A percentile compares a stretch with the other conserved stretches of the same genome.
Conservation (phyloP, 768 basidiomycete species). For the Termitomyces sp. region DNA sequence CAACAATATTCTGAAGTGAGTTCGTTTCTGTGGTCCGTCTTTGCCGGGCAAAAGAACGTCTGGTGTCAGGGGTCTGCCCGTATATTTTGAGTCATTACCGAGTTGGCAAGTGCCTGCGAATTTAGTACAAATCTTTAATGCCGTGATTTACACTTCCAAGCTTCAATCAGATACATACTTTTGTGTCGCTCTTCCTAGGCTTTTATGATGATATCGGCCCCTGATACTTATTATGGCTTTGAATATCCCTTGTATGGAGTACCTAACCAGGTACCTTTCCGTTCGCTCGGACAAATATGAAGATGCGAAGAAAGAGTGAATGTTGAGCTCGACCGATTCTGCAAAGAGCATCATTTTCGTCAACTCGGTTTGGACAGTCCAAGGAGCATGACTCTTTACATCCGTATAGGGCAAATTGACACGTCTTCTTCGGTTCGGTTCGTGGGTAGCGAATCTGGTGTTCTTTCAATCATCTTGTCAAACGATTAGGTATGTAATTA, state of each 20-base stretch:
- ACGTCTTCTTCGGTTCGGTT: constrained; percentile 9
- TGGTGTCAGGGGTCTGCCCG: not conserved
- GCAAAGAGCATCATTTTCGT: not conserved
- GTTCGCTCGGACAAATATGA: not conserved
- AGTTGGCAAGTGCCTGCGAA: not conserved
- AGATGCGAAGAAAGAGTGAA: not conserved
- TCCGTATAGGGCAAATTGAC: not conserved
- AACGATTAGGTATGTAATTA: not conserved
- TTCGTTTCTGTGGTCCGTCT: not conserved
- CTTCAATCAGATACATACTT: no score
- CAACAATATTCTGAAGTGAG: not conserved
- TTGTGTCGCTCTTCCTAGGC: not conserved
- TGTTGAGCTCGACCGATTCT: not conserved
- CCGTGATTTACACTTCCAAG: no score
- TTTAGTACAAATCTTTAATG: not conserved
- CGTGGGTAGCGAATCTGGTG: not conserved
- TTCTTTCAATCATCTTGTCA: not conserved
- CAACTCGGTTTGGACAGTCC: not conserved
- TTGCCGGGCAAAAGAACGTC: not conserved
- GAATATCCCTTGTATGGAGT: not conserved
- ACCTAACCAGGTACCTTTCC: not conserved
- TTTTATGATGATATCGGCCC: not conserved
- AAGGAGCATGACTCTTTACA: not conserved
- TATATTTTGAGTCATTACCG: not conserved
- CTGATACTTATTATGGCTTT: not conserved